These are phyloP conservation scores for Pleomassaria siparia DNA, from an alignment of 2,329 filamentous ascomycete species.

Conservation along the genomic window DNA sequence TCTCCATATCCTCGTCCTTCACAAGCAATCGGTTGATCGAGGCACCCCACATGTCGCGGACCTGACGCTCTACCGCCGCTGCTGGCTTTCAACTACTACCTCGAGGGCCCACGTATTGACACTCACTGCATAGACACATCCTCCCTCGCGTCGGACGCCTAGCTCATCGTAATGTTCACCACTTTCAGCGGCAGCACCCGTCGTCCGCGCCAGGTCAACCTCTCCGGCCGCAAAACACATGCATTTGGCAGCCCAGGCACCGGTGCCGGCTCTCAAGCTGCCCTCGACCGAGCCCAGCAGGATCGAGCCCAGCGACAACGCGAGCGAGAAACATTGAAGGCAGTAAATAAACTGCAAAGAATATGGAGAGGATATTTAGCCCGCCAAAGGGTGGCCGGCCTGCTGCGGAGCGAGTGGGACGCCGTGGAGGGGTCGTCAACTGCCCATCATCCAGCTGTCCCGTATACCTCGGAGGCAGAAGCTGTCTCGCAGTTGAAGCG, in stretches of 20 bases:
- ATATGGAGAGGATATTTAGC: conserved; percentile 77
- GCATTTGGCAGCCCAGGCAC: conserved; percentile 67
- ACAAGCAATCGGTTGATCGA: conserved; percentile 5
- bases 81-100: background rate
- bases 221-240: conserved; percentile 80
- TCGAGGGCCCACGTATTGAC: background rate
- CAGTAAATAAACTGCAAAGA: conserved; percentile 73
- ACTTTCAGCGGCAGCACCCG: conserved; percentile 88
- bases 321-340: conserved; percentile 75
- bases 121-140: background rate
- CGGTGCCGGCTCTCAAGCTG: conserved; percentile 68
- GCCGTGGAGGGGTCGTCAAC: conserved; percentile 29
- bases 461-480: conserved; percentile 43
- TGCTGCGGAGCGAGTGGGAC: conserved; percentile 48
- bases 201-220: conserved; percentile 87
- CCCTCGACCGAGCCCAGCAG: conserved; percentile 82
- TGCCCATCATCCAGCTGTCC: conserved; percentile 18
- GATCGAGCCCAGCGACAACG: conserved; percentile 79
- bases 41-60: conserved; percentile 2
- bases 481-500: conserved; percentile 45
- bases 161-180: conserved; percentile 68
- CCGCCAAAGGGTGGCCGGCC: conserved; percentile 60
- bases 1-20: background rate
- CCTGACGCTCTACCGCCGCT: background rate
- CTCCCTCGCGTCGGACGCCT: background rate